Conservation (phyloP, 257 asterid genomes). For the Petunia axillaris region DNA sequence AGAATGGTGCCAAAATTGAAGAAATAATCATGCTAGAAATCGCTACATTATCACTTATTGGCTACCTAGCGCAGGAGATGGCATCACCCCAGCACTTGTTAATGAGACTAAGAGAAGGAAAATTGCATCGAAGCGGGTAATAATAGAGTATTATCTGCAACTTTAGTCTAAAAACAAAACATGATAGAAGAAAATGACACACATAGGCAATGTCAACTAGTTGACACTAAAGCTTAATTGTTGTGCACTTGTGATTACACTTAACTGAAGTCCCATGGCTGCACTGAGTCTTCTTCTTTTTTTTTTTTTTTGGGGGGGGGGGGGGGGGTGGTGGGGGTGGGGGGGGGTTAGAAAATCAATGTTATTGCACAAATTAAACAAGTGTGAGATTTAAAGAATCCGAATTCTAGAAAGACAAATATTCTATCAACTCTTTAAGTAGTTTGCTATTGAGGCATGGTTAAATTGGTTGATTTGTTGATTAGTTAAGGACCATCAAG, state of each 20-base stretch:
- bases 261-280: background rate
- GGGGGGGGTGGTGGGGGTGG: too few species aligned
- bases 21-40: background rate
- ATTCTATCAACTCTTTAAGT: background rate
- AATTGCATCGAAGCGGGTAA: too few species aligned
- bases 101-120: background rate
- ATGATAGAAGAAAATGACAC: background rate
- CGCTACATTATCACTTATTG: background rate
- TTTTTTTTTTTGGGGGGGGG: too few species aligned
- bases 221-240: background rate
- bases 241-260: background rate
- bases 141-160: too few species aligned
- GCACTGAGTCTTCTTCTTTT: background rate
- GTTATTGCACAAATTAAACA: background rate
- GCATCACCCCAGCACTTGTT: too few species aligned
- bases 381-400: background rate
- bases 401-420: background rate
- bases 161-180: background rate
- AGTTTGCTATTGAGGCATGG: background rate
- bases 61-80: background rate
- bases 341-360: background rate
- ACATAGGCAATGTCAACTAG: conserved; percentile 10
- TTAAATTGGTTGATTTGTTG: background rate
- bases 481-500: background rate
- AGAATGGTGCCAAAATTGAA: background rate